Percentiles rank a stretch among this genome's conserved stretches.
phyloP scores from a whole-genome alignment of 2,329 filamentous ascomycete species.

The Pestalotiopsis sp. region DNA sequence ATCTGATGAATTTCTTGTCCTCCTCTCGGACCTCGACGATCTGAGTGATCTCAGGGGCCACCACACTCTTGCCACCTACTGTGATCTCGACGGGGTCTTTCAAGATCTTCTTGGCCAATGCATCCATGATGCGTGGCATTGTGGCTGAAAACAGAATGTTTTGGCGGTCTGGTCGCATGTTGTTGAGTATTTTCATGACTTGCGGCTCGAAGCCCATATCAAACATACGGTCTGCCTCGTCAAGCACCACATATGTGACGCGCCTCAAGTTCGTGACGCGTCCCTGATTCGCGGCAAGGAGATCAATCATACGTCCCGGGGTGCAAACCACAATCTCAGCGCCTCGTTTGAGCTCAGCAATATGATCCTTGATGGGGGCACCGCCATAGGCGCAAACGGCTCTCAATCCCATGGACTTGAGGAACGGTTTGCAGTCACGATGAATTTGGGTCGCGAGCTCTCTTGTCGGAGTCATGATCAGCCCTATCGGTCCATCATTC shows the following conservation, averaged over 20 bases:
- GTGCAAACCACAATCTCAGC: conserved; percentile 95
- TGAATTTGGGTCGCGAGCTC: conserved; percentile 94
- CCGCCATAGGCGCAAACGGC: conserved; percentile 94
- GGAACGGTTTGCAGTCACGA: conserved; percentile 89
- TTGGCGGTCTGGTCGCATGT: conserved; percentile 88
- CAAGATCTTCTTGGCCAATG: conserved; percentile 84
- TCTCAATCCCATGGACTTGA: conserved; percentile 81
- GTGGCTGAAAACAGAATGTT: conserved; percentile 96
- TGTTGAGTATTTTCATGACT: conserved; percentile 93
- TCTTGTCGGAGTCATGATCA: conserved; percentile 93
- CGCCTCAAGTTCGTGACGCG: conserved; percentile 87
- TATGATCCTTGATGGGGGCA: conserved; percentile 95
- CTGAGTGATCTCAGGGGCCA: conserved; percentile 90
- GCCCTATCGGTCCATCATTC: conserved; percentile 81
- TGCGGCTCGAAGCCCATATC: conserved; percentile 99
- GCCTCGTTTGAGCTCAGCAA: conserved; percentile 91
- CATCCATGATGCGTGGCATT: conserved; percentile 91
- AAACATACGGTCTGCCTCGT: conserved; percentile 98
- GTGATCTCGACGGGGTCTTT: conserved; percentile 86
- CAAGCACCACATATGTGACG: conserved; percentile 91
- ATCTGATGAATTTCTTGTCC: conserved; percentile 76
- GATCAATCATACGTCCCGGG: conserved; percentile 91
- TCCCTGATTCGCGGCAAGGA: conserved; percentile 90
- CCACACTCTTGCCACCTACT: conserved; percentile 84
- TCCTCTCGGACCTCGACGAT: conserved; percentile 86